Percentiles rank a stretch among this genome's conserved stretches.
phyloP scores from a whole-genome alignment of 1,139 yeast species.

The Yamadazyma membranifaciens region DNA sequence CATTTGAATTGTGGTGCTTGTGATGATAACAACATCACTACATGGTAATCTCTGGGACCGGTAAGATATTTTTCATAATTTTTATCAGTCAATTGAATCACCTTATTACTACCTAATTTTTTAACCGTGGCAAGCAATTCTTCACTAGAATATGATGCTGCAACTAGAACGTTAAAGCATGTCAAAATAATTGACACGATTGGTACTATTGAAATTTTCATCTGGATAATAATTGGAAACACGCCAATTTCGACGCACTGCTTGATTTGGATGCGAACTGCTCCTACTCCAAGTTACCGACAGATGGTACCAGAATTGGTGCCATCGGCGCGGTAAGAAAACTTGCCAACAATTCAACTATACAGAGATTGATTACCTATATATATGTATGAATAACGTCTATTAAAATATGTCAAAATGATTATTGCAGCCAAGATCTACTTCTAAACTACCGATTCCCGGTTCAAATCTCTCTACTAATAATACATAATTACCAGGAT shows the following conservation, averaged over 20 bases:
- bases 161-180: constrained; percentile 13
- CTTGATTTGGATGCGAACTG: neutral
- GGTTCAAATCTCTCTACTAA: constrained; percentile 50
- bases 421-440: constrained; percentile 35
- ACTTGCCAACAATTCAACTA: too few species aligned
- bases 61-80: constrained; percentile 58
- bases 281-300: neutral
- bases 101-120: constrained; percentile 19
- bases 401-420: neutral
- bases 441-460: constrained; percentile 39
- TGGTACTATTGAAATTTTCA: constrained; percentile 6
- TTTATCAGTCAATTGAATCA: constrained; percentile 50
- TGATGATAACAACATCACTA: constrained; percentile 72
- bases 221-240: constrained; percentile 1
- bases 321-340: neutral
- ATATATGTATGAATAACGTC: neutral
- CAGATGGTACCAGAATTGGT: neutral
- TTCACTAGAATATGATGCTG: constrained; percentile 29
- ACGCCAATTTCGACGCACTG: constrained; percentile 4
- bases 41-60: constrained; percentile 70
- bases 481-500: constrained; percentile 34
- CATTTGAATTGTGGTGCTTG: constrained; percentile 74
- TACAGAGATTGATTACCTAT: too few species aligned
- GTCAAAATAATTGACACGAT: constrained; percentile 3
- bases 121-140: constrained; percentile 25